Base-by-base conservation (phyloP, 441 rosid species). In the Mallotus japonicus region DNA sequence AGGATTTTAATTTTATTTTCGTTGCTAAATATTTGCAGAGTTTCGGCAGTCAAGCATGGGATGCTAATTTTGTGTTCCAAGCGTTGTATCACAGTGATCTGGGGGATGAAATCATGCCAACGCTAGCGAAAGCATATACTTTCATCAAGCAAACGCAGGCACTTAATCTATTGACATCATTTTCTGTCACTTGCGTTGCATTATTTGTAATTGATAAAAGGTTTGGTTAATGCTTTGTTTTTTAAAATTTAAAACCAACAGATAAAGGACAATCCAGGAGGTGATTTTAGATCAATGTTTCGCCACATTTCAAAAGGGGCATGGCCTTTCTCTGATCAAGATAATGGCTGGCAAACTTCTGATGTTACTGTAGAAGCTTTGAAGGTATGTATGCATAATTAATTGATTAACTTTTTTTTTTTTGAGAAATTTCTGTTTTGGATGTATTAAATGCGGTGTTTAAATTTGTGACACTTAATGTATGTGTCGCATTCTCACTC, bases 41-140 rank as follows among this genome's bases (percentile, higher is more conserved):
- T 32, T 85, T 84, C 7, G 91, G 91, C 8, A 87, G 91, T 76
- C 91, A 87, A 60, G 53, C 71, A 2, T 87, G 91, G 91, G 91
- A 87, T 63, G 75, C 87, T 62, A 80, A 69, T 66, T 68, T 86
- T 10, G 55, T 76, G 22, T 79, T 86, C 73, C 89, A 86, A 58
- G 88, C 87, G 46, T 54, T 87, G 65, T 71, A 78, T 70, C 75
- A 84, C 2, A 76, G 70, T 20, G 76, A 84, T 62, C 73, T 81
- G 4, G 70, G 22, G 1, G 79, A 85, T 72, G 87, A 87, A 72
- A 24, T 83, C 40, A 79, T 65, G 60, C 79, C 83, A 3, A 47
- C 69, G 8, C 77, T 88, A 0, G 71, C 64, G n/a, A 86, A 83
- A 77, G 88, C 82, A 46, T 81, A 82, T 62, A 78, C 82, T 28